Evolutionary conservation across 2,329 filamentous ascomycete genomes (phyloP).

Genomic region (Furcasterigmium furcatum): DNA sequence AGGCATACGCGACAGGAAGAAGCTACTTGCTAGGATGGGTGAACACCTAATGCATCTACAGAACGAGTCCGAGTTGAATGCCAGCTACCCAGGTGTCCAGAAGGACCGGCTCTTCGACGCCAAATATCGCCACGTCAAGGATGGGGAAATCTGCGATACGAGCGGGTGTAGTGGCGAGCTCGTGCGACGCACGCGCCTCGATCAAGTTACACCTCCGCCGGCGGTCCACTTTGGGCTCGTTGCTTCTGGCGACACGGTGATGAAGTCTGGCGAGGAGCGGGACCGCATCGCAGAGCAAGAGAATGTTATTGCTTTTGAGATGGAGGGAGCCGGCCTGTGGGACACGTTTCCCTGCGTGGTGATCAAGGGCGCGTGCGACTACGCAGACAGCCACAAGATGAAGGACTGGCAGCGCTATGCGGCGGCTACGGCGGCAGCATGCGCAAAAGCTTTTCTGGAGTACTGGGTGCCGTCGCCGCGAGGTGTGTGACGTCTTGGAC

Average conservation of each 20-base stretch:
- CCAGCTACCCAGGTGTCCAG: too few species aligned
- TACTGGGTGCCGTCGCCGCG: not conserved
- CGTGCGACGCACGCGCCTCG: conserved; percentile 5
- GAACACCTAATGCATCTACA: conserved; percentile 7
- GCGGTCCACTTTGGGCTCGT: conserved; percentile 31
- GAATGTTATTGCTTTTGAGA: conserved; percentile 26
- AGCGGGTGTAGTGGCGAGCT: conserved; percentile 1
- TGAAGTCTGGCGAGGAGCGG: conserved; percentile 32
- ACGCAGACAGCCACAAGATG: conserved; percentile 32
- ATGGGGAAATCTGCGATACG: conserved; percentile 7
- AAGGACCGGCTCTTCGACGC: conserved; percentile 14
- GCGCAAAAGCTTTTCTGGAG: too few species aligned
- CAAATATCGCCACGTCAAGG: conserved; percentile 12
- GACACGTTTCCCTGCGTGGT: too few species aligned
- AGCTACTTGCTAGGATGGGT: conserved; percentile 2
- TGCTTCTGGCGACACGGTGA: conserved; percentile 33
- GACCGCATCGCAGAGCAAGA: conserved; percentile 24
- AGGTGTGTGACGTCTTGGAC: not conserved
- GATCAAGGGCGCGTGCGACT: conserved; percentile 33
- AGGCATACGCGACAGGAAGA: conserved; percentile 8
- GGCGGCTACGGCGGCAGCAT: too few species aligned
- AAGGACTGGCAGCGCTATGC: conserved; percentile 13
- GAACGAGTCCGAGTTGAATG: too few species aligned
- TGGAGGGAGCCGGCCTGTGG: conserved; percentile 26
- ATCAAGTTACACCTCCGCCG: too few species aligned